Evolutionary conservation across 371 early-diverging fungal genomes (phyloP), one percentile per base, ranked within the genome.

Genomic region (Capillidium rhysosporum): DNA sequence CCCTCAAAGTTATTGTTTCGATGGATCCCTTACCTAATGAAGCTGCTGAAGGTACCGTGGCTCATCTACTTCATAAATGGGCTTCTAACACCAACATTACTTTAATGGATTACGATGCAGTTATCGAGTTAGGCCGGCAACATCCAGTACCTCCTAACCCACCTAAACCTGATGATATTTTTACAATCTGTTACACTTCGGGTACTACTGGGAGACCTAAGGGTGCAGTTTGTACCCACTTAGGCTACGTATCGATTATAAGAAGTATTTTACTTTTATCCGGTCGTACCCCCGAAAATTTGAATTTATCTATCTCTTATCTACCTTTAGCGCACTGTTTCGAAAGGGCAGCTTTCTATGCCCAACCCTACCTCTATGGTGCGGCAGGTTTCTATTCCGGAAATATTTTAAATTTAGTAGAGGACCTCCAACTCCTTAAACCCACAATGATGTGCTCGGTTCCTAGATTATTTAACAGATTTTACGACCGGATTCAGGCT

Each of bases 151-250:
- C 59, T 2, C 69, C 67, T 40, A 63, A 59, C 1, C 62, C 63
- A 0, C 64, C 77, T 4, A 59, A 56, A 12, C 64, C 75, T 28
- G 71, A 73, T 0, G 82, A 82, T 52, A 28, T 86, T n/a, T 84
- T 84, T 56, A 86, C 89, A 25, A 88, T 98, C 52, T 93, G 92
- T 71, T 98, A 94, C 64, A 99, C 99, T 4, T 82, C 84, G 55
- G 97, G 98, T 47, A 75, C 86, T 38, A 79, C 85, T 0, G 92
- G 89, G 1, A 61, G 59, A n/a, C 94, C 94, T 54, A 69, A 76
- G 65, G 76, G 76, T 38, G 76, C 67, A 18, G 66, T 77, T 63
- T 21, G 73, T 12, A 68, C 71, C 2, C 74, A 77, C 43, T n/a
- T 45, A n/a, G 73, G 70, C 61, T 71, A 77, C 46, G 63, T 69